Conservation (phyloP, 148 eudicot species). For the Fagopyrum esculentum region DNA sequence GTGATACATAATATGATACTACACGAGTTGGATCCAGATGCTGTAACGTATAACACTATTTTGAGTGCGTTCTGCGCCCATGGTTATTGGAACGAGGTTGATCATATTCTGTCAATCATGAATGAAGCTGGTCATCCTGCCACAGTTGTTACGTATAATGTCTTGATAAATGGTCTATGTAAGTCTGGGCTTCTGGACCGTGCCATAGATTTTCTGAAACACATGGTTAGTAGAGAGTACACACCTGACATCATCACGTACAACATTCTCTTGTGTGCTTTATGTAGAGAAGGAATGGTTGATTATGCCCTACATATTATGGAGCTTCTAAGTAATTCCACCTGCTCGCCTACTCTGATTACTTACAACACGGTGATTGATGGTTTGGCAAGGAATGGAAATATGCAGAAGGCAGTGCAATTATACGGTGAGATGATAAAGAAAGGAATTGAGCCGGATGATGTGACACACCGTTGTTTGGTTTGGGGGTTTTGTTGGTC, state of each 20-base stretch:
- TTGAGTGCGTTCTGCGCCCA: slow-evolving; percentile 55
- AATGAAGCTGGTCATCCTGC: slow-evolving; percentile 46
- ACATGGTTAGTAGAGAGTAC: slow-evolving; percentile 44
- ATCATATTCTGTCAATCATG: slow-evolving; percentile 60
- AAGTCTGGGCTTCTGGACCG: slow-evolving; percentile 61
- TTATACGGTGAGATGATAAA: slow-evolving; percentile 46
- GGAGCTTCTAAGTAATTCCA: slow-evolving; percentile 33
- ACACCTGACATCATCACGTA: slow-evolving; percentile 70
- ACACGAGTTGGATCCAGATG: slow-evolving; percentile 59
- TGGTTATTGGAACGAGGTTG: slow-evolving; percentile 57
- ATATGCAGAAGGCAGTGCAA: slow-evolving; percentile 62
- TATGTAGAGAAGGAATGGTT: slow-evolving; percentile 63
- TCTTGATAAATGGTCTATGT: slow-evolving; percentile 75
- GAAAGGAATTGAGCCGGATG: slow-evolving; percentile 51
- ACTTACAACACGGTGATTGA: slow-evolving; percentile 75
- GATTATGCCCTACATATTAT: slow-evolving; percentile 59
- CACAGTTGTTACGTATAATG: slow-evolving; percentile 65
- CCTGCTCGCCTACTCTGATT: slow-evolving; percentile 45
- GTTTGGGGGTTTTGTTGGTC: slow-evolving; percentile 62
- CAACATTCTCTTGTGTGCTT: slow-evolving; percentile 61
- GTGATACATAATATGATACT: slow-evolving; percentile 43
- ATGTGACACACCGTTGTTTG: slow-evolving; percentile 62
- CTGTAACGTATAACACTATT: slow-evolving; percentile 63
- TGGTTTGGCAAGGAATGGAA: slow-evolving; percentile 65
- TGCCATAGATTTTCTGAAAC: slow-evolving; percentile 59